phyloP scores from a whole-genome alignment of 2,329 filamentous ascomycete species.

The Apiospora pterosperma region DNA sequence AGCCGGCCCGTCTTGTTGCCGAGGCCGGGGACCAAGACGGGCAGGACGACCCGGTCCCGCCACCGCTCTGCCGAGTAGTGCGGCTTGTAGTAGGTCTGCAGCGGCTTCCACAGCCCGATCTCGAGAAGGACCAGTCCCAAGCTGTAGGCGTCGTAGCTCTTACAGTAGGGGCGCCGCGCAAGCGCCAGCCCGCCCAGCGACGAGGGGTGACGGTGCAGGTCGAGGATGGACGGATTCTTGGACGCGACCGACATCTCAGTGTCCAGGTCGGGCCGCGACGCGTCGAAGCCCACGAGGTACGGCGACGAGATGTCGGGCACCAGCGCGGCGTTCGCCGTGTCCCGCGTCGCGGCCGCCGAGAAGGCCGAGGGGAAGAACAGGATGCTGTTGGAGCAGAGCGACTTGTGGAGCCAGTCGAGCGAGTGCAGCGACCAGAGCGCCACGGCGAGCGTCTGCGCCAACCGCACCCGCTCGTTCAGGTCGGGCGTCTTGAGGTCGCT shows the following conservation, averaged over 20 bases:
- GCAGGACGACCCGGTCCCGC: conserved; percentile 38
- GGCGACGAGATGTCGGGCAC: conserved; percentile 36
- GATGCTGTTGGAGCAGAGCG: conserved; percentile 36
- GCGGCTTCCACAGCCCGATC: conserved; percentile 45
- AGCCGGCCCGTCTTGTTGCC: conserved; percentile 37
- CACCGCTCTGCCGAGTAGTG: conserved; percentile 40
- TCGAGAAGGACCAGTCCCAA: conserved; percentile 49
- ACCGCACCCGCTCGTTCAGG: conserved; percentile 38
- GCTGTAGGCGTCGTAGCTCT: conserved; percentile 41
- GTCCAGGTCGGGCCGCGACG: conserved; percentile 33
- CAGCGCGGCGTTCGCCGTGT: conserved; percentile 19
- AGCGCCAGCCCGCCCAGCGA: conserved; percentile 33
- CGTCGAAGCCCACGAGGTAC: conserved; percentile 38
- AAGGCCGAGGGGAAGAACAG: conserved; percentile 40
- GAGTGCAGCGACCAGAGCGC: conserved; percentile 49
- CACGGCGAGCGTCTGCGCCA: conserved; percentile 40
- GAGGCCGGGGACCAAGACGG: conserved; percentile 36
- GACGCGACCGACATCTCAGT: conserved; percentile 34
- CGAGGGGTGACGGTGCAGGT: conserved; percentile 45
- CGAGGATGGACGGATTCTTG: conserved; percentile 37
- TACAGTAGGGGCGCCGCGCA: conserved; percentile 33
- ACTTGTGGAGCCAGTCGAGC: conserved; percentile 50
- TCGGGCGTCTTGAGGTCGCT: conserved; percentile 40
- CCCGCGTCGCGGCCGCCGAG: conserved; percentile 21
- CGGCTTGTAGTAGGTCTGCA: conserved; percentile 37